A percentile compares a stretch with the other conserved stretches of the same genome.
phyloP scores from a whole-genome alignment of 1,284 basidiomycete species.

The Sporisorium iseilematis-ciliati region DNA sequence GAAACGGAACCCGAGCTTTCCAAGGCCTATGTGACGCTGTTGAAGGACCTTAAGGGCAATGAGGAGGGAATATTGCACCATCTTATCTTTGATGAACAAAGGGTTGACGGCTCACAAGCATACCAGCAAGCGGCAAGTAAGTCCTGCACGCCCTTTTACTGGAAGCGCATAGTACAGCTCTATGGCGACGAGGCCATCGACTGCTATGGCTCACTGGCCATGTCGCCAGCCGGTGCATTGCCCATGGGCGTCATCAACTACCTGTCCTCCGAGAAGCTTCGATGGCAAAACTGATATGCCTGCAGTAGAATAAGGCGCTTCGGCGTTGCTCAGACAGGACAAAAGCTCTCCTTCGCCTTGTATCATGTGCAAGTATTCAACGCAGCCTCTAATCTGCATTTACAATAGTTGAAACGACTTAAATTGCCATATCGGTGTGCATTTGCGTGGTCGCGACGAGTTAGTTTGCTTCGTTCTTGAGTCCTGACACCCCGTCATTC shows the following conservation, averaged over 20 bases:
- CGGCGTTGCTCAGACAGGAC: not conserved
- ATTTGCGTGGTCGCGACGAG: too few species aligned
- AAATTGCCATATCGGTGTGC: too few species aligned
- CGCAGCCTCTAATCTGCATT: too few species aligned
- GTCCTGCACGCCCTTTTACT: constrained; percentile 9
- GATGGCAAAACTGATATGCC: constrained; percentile 7
- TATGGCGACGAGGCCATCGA: constrained; percentile 3
- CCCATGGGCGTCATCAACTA: constrained; percentile 12
- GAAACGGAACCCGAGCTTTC: not conserved
- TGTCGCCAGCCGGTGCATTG: constrained; percentile 6
- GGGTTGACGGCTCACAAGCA: constrained; percentile 4
- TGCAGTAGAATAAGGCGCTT: not conserved
- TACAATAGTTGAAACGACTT: too few species aligned
- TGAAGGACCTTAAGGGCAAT: not conserved
- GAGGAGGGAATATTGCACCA: not conserved
- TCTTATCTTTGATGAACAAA: not conserved
- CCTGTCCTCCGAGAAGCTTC: constrained; percentile 6
- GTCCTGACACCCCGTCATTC: too few species aligned
- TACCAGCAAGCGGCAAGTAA: constrained; percentile 5
- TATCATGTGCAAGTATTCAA: too few species aligned
- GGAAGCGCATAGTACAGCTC: constrained; percentile 12
- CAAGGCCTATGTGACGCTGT: not conserved
- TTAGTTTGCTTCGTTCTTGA: too few species aligned
- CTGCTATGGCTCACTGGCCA: constrained; percentile 10
- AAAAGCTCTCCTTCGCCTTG: too few species aligned